Conservation (phyloP, 73 alveolate species). For the Stentor roeselii region DNA sequence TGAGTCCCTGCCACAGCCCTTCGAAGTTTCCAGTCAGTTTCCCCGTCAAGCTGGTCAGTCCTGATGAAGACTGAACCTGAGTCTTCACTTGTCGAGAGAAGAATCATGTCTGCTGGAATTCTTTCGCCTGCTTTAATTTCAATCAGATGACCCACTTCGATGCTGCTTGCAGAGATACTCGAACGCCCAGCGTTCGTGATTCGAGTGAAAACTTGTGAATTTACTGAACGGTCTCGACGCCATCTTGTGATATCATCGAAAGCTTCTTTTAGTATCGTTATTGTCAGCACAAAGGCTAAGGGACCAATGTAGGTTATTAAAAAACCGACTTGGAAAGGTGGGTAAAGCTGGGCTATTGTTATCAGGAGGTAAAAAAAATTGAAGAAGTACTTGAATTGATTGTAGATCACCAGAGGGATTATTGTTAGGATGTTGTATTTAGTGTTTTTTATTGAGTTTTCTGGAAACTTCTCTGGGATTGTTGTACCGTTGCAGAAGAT, state of each 20-base stretch:
- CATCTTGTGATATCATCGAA: slow-evolving; percentile 87
- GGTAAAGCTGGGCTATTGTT: slow-evolving; percentile 76
- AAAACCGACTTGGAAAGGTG: slow-evolving; percentile 84
- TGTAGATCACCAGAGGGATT: slow-evolving; percentile 83
- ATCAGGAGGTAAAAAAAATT: slow-evolving; percentile 81
- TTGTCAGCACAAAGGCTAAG: slow-evolving; percentile 81
- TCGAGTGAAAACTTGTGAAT: slow-evolving; percentile 40
- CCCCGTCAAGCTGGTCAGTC: slow-evolving; percentile 98
- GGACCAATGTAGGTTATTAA: slow-evolving; percentile 93
- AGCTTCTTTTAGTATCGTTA: slow-evolving; percentile 92
- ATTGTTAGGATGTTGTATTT: slow-evolving; percentile 79
- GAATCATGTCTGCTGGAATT: slow-evolving; percentile 89
- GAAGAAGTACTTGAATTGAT: slow-evolving; percentile 80
- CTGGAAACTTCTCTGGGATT: slow-evolving; percentile 6
- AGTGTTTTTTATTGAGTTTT: slow-evolving; percentile 66
- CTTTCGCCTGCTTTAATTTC: slow-evolving; percentile 78
- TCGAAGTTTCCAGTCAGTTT: slow-evolving; percentile 97
- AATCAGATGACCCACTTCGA: slow-evolving; percentile 84
- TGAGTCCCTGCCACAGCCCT: slow-evolving; percentile 73
- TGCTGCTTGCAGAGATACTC: slow-evolving; percentile 25
- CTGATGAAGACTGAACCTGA: slow-evolving; percentile 75
- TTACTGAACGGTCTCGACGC: slow-evolving; percentile 53
- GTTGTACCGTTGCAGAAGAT: not conserved
- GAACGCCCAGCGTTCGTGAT: not conserved
- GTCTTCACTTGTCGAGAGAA: slow-evolving; percentile 63